Evolutionary conservation across 2,329 filamentous ascomycete genomes (phyloP), one percentile per base, ranked within the genome.

Genomic region (Rhynchosporium secalis): DNA sequence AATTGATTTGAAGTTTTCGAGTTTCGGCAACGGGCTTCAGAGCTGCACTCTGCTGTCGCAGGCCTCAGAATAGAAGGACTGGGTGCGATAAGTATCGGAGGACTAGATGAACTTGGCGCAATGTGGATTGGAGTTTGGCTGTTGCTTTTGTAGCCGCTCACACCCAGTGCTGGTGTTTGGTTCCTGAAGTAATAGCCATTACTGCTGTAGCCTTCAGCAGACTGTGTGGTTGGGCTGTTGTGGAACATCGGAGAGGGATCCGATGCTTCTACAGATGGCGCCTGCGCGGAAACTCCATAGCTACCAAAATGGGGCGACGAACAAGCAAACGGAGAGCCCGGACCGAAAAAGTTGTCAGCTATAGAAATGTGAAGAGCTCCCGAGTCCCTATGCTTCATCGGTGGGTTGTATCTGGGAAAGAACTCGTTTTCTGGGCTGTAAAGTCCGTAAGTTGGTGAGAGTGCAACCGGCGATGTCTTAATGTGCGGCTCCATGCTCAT

Each of bases 321-420:
- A 64, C 48, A 65, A 52, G 41, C 61, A 60, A 33, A 66, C 62
- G 29, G 69, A 63, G 6, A 51, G 15, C 26, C 54, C 15, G 52
- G 60, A 43, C 66, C 65, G 46, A 69, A 69, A 10, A 62, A 58
- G 28, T 48, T 57, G 26, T 71, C 69, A 6, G 62, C 54, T 13
- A 65, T 62, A n/a, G 64, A 65, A 20, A 68, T 61, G 10, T 65
- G 63, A 33, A 65, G 47, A 7, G 55, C 31, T 26, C 60, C 46
- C n/a, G 62, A 41, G 4, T 68, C 57, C 57, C 71, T 71, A 40
- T 65, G 63, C 47, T 69, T 71, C 69, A 72, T 70, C 1, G 69
- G 64, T 9, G 62, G 57, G 38, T 64, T 64, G 46, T 62, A 62
- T 57, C 56, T 65, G 3, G 63, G 49, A n/a, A 46, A 62, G 5